Conservation (phyloP, 768 basidiomycete species). For the Hemileccinum impolitum region DNA sequence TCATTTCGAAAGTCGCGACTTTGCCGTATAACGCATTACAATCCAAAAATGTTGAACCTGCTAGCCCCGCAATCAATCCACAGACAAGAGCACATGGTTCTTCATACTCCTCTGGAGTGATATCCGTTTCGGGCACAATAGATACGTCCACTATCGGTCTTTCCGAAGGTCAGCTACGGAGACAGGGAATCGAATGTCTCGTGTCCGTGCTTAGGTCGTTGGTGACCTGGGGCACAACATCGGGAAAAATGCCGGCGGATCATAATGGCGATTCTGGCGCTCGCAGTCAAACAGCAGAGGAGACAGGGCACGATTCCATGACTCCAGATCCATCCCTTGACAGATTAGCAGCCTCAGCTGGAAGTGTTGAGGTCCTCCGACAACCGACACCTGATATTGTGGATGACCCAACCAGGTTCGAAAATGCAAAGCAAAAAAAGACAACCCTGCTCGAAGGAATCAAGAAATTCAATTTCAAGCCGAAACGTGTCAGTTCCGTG, state of each 20-base stretch:
- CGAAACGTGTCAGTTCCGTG: constrained; percentile 71
- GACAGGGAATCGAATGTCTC: constrained; percentile 94
- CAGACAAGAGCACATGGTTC: constrained; percentile 34
- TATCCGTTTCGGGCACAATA: constrained; percentile 62
- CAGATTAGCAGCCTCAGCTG: constrained; percentile 43
- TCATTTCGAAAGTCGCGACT: constrained; percentile 88
- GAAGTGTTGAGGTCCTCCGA: constrained; percentile 55
- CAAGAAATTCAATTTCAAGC: constrained; percentile 97
- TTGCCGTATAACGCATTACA: constrained; percentile 45
- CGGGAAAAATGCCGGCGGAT: constrained; percentile 34
- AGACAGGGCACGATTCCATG: constrained; percentile 46
- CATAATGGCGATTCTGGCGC: constrained; percentile 37
- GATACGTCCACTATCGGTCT: constrained; percentile 66
- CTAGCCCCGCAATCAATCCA: constrained; percentile 58
- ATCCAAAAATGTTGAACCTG: constrained; percentile 52
- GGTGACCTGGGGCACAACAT: constrained; percentile 81
- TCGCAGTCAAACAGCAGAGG: constrained; percentile 51
- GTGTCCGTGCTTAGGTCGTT: constrained; percentile 86
- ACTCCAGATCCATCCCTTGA: constrained; percentile 59
- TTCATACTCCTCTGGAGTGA: constrained; percentile 57
- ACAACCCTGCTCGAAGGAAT: constrained; percentile 92
- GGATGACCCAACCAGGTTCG: constrained; percentile 93
- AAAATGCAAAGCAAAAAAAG: constrained; percentile 95
- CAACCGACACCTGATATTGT: constrained; percentile 71
- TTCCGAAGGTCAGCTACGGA: constrained; percentile 79